Evolutionary conservation across 495 filamentous ascomycete species (phyloP), one percentile per base, ranked within the genome.

Genomic region (Pseudotulostoma volvatum): DNA sequence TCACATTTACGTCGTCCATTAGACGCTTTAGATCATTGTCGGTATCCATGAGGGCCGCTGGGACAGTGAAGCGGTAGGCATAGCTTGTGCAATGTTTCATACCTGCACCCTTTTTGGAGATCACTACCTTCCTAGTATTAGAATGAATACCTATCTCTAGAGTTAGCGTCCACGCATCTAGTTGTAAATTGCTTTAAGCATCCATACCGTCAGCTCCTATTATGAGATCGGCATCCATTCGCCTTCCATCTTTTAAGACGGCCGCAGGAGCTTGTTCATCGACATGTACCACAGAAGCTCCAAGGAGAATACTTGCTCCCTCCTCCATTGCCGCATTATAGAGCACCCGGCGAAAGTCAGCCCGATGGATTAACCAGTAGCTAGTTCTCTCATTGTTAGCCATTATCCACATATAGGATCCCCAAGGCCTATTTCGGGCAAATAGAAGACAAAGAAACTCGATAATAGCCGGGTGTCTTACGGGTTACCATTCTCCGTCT

Each of bases 361-460:
- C 62, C 5, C 63, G 46, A 43, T 69, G 64, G 38, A 69, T 52
- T 4, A 64, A 55, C 41, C 55, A 63, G 44, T 66, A 69, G 23
- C 23, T 28, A 28, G 5, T 5, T 28, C n/a, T n/a, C n/a, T 28
- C 23, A 5, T 5, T 28, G 23, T 28, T 28, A 28, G 23, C 23
- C 11, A 11, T 7, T n/a, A n/a, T n/a, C n/a, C n/a, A n/a, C n/a
- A n/a, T n/a, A n/a, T n/a, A n/a, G n/a, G n/a, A n/a, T n/a, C n/a
- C n/a, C n/a, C n/a, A n/a, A n/a, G n/a, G n/a, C n/a, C n/a, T n/a
- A n/a, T n/a, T n/a, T n/a, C n/a, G n/a, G n/a, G n/a, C n/a, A n/a
- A n/a, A n/a, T n/a, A n/a, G n/a, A n/a, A n/a, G n/a, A n/a, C n/a
- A n/a, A n/a, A n/a, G n/a, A n/a, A n/a, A n/a, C n/a, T n/a, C n/a